Base-by-base conservation (phyloP, 2,329 filamentous ascomycete species). In the Diaporthe capsici region DNA sequence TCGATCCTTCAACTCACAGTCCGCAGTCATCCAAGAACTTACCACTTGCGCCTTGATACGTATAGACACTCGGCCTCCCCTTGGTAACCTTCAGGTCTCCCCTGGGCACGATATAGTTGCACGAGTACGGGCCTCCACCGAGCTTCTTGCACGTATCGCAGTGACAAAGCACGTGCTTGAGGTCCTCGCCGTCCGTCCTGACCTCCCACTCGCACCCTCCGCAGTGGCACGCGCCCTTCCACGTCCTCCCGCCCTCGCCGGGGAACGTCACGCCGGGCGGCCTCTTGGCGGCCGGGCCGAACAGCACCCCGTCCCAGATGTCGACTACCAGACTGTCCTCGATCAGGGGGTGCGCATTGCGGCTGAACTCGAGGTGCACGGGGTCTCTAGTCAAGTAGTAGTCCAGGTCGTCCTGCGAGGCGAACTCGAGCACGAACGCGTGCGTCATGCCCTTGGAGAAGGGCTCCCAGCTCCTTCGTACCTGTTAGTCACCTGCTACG, bases 191-290 rank as follows among this genome's bases (percentile, higher is more conserved):
- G 15, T 65, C 61, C 15, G 61, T 65, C 28, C 61, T 65, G 61
- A 65, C 42, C 42, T 65, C 61, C 61, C 61, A 65, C 28, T 49
- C 61, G 42, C 61, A 65, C 15, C 61, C 61, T 12, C 42, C 61
- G 28, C 61, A 65, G 28, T 65, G 61, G 61, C 61, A 65, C 61
- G 61, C 61, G 25, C 61, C 61, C 61, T 65, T 67, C 63, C 63
- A 67, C 28, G 63, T 51, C 63, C 63, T 51, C 44, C 63, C 63
- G 22, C 20, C 22, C 4, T 67, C 63, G 5, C 63, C 63, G 4
- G 63, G 63, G 63, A 67, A 67, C 28, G 44, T 67, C 44, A 37
- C 63, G 63, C 63, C 63, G 4, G 61, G 8, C 42, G 42, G 61
- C 61, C 42, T 49, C 25, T 49, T 49, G 17, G 61, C 61, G 7